phyloP scores from a whole-genome alignment of 768 basidiomycete genomes.

The Royoungia palumana region DNA sequence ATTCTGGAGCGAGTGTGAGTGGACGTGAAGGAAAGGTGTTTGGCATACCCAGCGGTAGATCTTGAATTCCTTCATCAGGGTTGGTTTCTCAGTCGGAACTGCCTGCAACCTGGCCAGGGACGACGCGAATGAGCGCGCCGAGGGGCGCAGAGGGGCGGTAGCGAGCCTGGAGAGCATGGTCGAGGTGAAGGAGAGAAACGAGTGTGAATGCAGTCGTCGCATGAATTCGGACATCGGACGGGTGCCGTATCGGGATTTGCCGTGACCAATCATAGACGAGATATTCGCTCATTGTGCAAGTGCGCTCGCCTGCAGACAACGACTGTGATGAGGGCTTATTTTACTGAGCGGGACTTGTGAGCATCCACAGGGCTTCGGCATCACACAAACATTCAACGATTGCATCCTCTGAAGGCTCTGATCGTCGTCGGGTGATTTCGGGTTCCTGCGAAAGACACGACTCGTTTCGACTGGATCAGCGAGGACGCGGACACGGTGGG shows the following conservation, averaged over 20 bases:
- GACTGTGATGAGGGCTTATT: constrained; percentile 14
- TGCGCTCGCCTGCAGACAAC: too few relatives aligned
- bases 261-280: constrained; percentile 22
- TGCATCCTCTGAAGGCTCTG: constrained; percentile 4
- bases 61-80: constrained; percentile 90
- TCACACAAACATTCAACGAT: constrained; percentile 3
- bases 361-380: too few relatives aligned
- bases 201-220: constrained; percentile 3
- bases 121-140: constrained; percentile 32
- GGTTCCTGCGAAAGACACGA: neutral
- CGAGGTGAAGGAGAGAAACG: neutral
- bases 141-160: constrained; percentile 7
- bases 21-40: neutral
- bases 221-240: constrained; percentile 15
- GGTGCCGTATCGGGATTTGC: constrained; percentile 11
- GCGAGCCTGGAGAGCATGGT: constrained; percentile 14
- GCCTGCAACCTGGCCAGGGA: constrained; percentile 29
- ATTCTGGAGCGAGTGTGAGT: constrained; percentile 49
- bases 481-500: constrained; percentile 8
- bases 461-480: constrained; percentile 14
- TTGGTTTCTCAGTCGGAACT: constrained; percentile 62
- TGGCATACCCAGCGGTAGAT: constrained; percentile 90
- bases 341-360: constrained; percentile 9
- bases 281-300: too few relatives aligned
- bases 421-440: neutral